These are phyloP conservation scores for Phlebiopsis gigantea DNA, from an alignment of 768 basidiomycete species.

Conservation along the genomic window DNA sequence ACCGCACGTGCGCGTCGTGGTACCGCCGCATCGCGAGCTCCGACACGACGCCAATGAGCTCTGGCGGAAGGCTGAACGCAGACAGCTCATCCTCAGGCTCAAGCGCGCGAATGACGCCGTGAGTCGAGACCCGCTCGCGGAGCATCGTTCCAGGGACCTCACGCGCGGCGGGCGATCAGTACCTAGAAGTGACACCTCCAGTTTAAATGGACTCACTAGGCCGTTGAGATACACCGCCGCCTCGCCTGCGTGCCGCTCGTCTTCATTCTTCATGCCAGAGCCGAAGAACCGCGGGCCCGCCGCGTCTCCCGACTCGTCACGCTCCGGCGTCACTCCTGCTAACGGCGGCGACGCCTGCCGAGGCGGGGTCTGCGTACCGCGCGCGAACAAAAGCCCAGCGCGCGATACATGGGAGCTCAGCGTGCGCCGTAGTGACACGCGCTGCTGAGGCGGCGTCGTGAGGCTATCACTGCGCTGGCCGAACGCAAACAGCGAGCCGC, in stretches of 20 bases:
- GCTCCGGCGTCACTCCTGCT: background rate
- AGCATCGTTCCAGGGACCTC: slow-evolving; percentile 61
- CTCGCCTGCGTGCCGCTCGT: slow-evolving; percentile 51
- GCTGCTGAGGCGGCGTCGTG: background rate
- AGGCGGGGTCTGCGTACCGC: background rate
- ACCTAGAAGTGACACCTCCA: background rate
- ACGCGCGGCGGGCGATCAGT: slow-evolving; percentile 25
- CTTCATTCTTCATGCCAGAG: slow-evolving; percentile 9
- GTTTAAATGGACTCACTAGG: slow-evolving; percentile 32
- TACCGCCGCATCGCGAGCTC: slow-evolving; percentile 78
- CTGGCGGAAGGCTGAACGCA: slow-evolving; percentile 58
- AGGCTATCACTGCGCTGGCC: background rate
- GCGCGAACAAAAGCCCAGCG: background rate
- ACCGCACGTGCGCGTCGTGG: slow-evolving; percentile 50
- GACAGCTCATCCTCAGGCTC: slow-evolving; percentile 65
- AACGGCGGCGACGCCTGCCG: background rate
- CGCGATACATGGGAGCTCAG: slow-evolving; percentile 3
- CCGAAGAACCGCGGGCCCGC: slow-evolving; percentile 19
- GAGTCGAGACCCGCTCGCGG: slow-evolving; percentile 81
- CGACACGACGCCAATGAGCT: slow-evolving; percentile 68
- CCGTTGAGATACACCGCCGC: slow-evolving; percentile 46
- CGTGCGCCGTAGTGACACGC: background rate
- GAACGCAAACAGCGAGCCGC: background rate
- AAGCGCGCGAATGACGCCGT: slow-evolving; percentile 76
- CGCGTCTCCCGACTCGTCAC: slow-evolving; percentile 17